These are phyloP conservation scores for Rhodotorula mucilaginosa DNA, from an alignment of 1,284 basidiomycete genomes.

Conservation along the genomic window DNA sequence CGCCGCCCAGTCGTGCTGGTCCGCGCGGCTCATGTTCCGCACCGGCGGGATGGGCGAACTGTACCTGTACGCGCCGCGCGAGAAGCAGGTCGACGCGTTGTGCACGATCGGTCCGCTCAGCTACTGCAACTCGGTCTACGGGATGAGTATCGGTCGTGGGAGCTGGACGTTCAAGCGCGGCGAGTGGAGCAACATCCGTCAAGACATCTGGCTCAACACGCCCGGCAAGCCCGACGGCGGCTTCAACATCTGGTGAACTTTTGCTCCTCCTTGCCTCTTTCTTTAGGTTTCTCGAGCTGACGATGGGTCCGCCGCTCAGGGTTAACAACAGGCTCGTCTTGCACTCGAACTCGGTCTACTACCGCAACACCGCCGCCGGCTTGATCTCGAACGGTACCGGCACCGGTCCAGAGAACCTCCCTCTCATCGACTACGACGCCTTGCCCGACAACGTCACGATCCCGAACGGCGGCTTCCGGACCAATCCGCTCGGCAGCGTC, in stretches of 20 bases:
- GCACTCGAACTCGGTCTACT: slow-evolving; percentile 40
- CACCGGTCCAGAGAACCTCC: neutral
- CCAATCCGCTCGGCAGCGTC: neutral
- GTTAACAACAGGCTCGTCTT: slow-evolving; percentile 42
- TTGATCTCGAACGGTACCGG: slow-evolving; percentile 19
- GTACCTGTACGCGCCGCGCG: slow-evolving; percentile 60
- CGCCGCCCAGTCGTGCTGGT: slow-evolving; percentile 37
- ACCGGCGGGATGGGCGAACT: slow-evolving; percentile 43
- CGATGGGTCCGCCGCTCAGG: slow-evolving; percentile 6
- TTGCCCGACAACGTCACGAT: slow-evolving; percentile 26
- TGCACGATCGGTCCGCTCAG: slow-evolving; percentile 59
- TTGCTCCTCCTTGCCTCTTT: neutral
- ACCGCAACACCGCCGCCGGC: slow-evolving; percentile 39
- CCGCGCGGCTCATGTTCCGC: slow-evolving; percentile 41
- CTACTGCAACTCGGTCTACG: slow-evolving; percentile 63
- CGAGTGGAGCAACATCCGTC: slow-evolving; percentile 64
- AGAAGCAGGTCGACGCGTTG: slow-evolving; percentile 52
- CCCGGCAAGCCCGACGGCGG: slow-evolving; percentile 54
- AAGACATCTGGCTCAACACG: slow-evolving; percentile 66
- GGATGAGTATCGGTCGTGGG: slow-evolving; percentile 70
- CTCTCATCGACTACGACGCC: slow-evolving; percentile 33
- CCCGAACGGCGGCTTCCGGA: slow-evolving; percentile 36
- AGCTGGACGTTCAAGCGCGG: slow-evolving; percentile 65
- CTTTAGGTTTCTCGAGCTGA: neutral
- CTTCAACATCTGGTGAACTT: slow-evolving; percentile 39